Evolutionary conservation across 164 flowering plant genomes (phyloP), one percentile per base, ranked within the genome.

Genomic region (Santalum album): DNA sequence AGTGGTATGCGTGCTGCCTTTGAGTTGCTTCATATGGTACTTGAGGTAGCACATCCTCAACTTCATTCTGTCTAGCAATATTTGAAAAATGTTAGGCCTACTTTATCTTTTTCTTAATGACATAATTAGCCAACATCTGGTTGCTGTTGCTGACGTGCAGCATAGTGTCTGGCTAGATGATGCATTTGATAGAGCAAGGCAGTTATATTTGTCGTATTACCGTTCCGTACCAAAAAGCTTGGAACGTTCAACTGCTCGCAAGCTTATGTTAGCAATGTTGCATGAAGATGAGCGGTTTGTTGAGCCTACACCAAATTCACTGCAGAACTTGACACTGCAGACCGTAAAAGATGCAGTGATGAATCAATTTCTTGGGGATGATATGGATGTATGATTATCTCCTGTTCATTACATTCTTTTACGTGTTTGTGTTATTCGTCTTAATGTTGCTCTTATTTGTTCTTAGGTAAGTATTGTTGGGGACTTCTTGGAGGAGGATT

Each of bases 351-450:
- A 80, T 67, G 99, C 97, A 44, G 99, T 94, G 5, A 94, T 87
- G 97, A 76, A 60, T 71, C 99, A 94, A 57, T 94, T 94, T 75
- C 77, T 81, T 23, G 80, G 79, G 39, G 79, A 73, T 60, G 90
- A 94, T 63, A 94, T 94, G 99, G 99, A 94, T 97, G 99, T 94
- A 51, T 20, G 64, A n/a, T n/a, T n/a, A n/a, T n/a, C n/a, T n/a
- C n/a, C n/a, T n/a, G n/a, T n/a, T n/a, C n/a, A n/a, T n/a, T 60
- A 42, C 4, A 12, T 57, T 61, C 21, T 25, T 25, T 56, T 27
- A 34, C 25, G 23, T 22, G 55, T 6, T n/a, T 25, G 25, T 23
- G 7, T 3, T 42, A n/a, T 25, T 46, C 23, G 22, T 62, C 20
- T 52, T 16, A 51, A 55, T 25, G 21, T 48, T 56, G 51, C 57